Evolutionary conservation across 176 grass and related monocot species (phyloP), one percentile per base, ranked within the genome.

Genomic region (Aegilops tauschii): DNA sequence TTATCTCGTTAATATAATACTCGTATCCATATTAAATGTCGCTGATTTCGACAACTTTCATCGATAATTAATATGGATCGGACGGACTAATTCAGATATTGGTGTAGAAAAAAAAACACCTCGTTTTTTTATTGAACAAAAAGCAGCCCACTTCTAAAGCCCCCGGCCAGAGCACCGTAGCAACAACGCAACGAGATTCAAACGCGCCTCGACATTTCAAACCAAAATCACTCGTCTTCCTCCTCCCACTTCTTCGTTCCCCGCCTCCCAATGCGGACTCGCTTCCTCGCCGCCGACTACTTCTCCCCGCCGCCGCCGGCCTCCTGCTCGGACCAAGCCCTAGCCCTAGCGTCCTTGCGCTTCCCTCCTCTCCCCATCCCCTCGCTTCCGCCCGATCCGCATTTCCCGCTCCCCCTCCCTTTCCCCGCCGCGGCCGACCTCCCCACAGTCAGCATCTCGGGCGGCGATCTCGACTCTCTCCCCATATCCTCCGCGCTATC

Each of bases 261-360:
- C 80, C 81, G 13, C 80, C 64, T 31, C 77, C 32, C 81, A 45
- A 84, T 98, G 96, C 81, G 96, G 81, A 80, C 84, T 75, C 92
- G 96, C 72, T 98, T 94, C 87, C 96, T 98, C 73, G 67, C 88
- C 79, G 40, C 88, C 47, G 88, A 98, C 83, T 88, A 92, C 88
- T 96, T 96, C 90, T 61, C 81, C 65, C 76, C 80, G 58, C 37
- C 80, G 50, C 11, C 67, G 61, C 9, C 90, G 77, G 70, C 78
- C 12, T 20, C 86, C 71, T 49, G 82, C 73, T 69, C 82, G 85
- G 88, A 82, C 44, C 76, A 78, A 69, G 81, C 68, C 21, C 63
- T 86, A 77, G 76, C 29, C 69, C 84, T 91, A 73, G 87, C 61
- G 59, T 54, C 61, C 56, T 82, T 92, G 63, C 84, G 75, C 12